A percentile compares a stretch with the other conserved stretches of the same genome.
These are phyloP conservation scores for Trametopsis cervina DNA, from an alignment of 768 basidiomycete genomes.

Conservation along the genomic window DNA sequence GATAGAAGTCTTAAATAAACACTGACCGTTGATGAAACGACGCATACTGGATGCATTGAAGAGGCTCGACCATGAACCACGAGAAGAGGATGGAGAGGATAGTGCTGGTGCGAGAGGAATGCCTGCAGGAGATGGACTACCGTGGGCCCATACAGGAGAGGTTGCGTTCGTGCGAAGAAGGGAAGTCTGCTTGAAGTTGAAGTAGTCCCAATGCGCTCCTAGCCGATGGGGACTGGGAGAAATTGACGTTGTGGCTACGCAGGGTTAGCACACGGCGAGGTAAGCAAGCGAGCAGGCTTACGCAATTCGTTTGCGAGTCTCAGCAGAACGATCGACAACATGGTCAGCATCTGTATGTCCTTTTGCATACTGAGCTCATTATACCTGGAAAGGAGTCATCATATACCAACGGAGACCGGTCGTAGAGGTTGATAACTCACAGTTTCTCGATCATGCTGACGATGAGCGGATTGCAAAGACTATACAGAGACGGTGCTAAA, in stretches of 20 bases:
- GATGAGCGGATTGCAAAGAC: conserved; percentile 10
- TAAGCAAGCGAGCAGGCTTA: background rate
- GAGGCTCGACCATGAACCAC: conserved; percentile 77
- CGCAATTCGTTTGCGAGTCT: conserved; percentile 8
- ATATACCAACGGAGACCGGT: no score
- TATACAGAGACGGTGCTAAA: conserved; percentile 1
- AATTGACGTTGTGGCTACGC: background rate
- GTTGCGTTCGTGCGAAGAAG: conserved; percentile 33
- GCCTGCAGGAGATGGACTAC: conserved; percentile 35
- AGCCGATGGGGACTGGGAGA: conserved; percentile 5
- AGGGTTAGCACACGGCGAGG: background rate
- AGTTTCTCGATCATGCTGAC: conserved; percentile 21
- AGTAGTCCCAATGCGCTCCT: conserved; percentile 42
- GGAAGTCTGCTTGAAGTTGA: conserved; percentile 35
- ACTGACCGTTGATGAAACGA: conserved; percentile 57
- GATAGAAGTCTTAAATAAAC: conserved; percentile 1
- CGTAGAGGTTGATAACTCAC: conserved; percentile 18
- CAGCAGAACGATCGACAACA: conserved; percentile 63
- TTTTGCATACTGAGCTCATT: conserved; percentile 38
- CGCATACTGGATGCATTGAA: conserved; percentile 62
- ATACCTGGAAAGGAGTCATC: conserved; percentile 34
- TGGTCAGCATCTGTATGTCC: conserved; percentile 79
- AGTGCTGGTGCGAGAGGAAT: conserved; percentile 33
- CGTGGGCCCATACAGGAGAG: conserved; percentile 49
- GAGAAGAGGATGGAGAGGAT: conserved; percentile 52